Base-by-base conservation (phyloP, 495 filamentous ascomycete species). In the Hypoxylon trugodes region DNA sequence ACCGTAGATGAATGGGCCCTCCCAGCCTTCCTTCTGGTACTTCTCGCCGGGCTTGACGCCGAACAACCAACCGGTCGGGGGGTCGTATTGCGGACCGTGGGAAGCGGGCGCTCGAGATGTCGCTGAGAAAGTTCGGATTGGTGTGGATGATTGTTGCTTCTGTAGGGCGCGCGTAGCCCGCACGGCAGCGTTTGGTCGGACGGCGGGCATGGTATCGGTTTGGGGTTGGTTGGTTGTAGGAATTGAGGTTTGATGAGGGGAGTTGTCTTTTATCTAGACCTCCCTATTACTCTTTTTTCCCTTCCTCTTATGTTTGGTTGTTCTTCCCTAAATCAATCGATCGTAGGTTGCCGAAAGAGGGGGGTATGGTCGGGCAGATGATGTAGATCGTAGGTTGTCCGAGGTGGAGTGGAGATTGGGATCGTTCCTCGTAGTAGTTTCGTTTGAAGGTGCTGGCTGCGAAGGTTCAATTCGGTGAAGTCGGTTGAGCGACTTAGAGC, bases 1-100 rank as follows among this genome's bases (percentile, higher is more conserved):
- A 15, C 94, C 93, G 74, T 89, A 97, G 75, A 90, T 86, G 82
- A 87, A 95, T 24, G 94, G 77, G 18, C 76, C 83, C 86, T 98
- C 95, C 95, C 95, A 98, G 42, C 93, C 94, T 76, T 98, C 95
- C 76, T 91, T 93, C 83, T 91, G 83, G 75, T 91, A 90, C 77
- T 97, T 96, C 87, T 96, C 89, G 47, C 93, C 93, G 18, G 95
- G 96, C 76, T 88, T 89, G 65, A 97, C 81, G 62, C 92, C 92
- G 70, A 89, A 96, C 48, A 98, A 86, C 88, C 89, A 97, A 63
- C 95, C 95, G 56, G 82, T 86, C 6, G 95, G 95, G 13, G 93
- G 90, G 66, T 98, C 96, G 78, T 93, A 98, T 73, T 91, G 89
- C 49, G 84, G 78, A 57, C 87, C 91, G 77, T 94, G 90, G 57